Evolutionary conservation across 1,284 basidiomycete species (phyloP), one percentile per base, ranked within the genome.

Genomic region (Neolentinus lepideus): DNA sequence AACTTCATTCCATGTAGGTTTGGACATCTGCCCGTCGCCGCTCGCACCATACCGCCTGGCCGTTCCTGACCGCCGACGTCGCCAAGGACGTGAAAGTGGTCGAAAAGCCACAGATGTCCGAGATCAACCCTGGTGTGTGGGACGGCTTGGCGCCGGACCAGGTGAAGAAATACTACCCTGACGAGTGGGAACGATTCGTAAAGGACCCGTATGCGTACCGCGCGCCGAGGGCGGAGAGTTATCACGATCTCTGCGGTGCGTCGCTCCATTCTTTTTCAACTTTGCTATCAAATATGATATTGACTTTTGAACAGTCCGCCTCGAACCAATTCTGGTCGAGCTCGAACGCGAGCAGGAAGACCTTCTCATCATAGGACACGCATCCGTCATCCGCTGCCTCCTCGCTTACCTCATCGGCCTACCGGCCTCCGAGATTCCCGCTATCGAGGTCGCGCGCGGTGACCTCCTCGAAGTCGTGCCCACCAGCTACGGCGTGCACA

Each of bases 101-200:
- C 47, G 94, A 99, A 72, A 94, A 95, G 63, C 84, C 90, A 0
- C 95, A 96, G 70, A 96, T 99, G 91, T 80, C 86, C 56, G 95
- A 99, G 75, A 96, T 99, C 67, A 99, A 99, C 66, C 96, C 96
- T 46, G 92, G 92, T 2, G 90, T 95, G 6, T 95, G 92, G 87
- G 97, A 99, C 68, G 97, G 97, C 0, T 80, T 99, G 56, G 90
- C 88, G 1, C 89, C 90, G 0, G 91, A 94, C 59, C 89, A 97
- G 67, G 94, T 94, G 35, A 85, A 88, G 70, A 88, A 88, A 65
- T 86, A 86, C 62, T 98, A 94, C 69, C 92, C 96, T 0, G 90
- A 90, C 59, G 96, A 99, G 67, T 98, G 92, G 90, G 88, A 91
- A 61, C 81, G 93, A 36, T 96, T 97, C 73, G 77, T 90, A 48